These are phyloP conservation scores for Metroxylon sagu DNA, from an alignment of 176 grass and related monocot genomes.

Conservation along the genomic window DNA sequence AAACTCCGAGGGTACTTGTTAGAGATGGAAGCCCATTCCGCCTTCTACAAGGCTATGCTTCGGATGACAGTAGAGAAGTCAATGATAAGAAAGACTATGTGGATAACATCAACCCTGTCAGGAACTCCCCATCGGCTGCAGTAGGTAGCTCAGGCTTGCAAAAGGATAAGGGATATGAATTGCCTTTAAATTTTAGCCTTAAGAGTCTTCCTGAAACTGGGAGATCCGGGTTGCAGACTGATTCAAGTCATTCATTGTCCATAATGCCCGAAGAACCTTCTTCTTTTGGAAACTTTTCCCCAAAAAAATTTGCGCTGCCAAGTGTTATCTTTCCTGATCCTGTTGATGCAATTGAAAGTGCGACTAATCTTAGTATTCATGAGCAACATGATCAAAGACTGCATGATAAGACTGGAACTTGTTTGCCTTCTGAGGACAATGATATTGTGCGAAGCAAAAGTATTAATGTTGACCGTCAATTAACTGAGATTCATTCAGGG, in stretches of 20 bases:
- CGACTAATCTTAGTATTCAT: too few relatives aligned
- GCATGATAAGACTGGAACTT: constrained; percentile 20
- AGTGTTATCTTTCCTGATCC: background rate
- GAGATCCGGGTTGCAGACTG: background rate
- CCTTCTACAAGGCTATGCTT: constrained; percentile 71
- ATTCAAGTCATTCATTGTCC: background rate
- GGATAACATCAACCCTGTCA: constrained; percentile 20
- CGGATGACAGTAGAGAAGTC: constrained; percentile 53
- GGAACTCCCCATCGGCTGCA: constrained; percentile 3
- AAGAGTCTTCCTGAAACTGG: background rate
- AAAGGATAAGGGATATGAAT: constrained; percentile 25
- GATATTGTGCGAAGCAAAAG: constrained; percentile 3
- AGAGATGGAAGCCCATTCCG: constrained; percentile 48
- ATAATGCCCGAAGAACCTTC: background rate
- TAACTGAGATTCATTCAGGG: constrained; percentile 24
- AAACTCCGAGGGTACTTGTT: constrained; percentile 27
- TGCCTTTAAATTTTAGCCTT: background rate
- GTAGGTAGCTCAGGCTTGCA: background rate
- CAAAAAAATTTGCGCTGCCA: constrained; percentile 4
- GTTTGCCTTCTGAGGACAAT: constrained; percentile 25
- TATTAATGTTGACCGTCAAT: constrained; percentile 15
- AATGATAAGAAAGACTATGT: constrained; percentile 6
- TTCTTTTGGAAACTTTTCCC: background rate
- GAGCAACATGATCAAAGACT: constrained; percentile 18
- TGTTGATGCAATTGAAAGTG: background rate